Base-by-base conservation (phyloP, 352 stramenopile species). In the Pythium vanterpoolii region DNA sequence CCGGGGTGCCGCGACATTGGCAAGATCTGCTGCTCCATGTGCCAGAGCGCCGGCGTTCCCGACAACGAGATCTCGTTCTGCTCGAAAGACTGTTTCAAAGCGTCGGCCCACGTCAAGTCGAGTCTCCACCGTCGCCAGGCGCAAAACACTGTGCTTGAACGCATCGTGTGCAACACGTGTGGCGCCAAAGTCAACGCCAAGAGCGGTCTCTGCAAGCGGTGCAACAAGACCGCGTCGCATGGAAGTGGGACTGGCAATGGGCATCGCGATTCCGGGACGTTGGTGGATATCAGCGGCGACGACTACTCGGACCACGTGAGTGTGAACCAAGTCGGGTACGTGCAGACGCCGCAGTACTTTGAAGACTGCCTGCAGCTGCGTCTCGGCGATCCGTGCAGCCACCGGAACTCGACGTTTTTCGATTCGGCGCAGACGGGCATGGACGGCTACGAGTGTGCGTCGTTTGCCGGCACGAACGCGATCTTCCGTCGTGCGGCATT, bases 321-420 rank as follows among this genome's bases (percentile, higher is more conserved):
- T 16, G 57, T 74, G 58, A 79, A 79, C 51, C 56, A 64, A 14
- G 71, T 79, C 5, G 68, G 58, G n/a, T 79, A 74, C 38, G 68
- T 79, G 19, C 71, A 79, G 55, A 79, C 71, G n/a, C 71, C 71
- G 14, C 71, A 76, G 57, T 79, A 76, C 62, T 79, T 79, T 49
- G 64, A 65, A 24, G 68, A 76, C 44, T 74, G 64, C 50, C 50
- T 74, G 18, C 71, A 79, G 56, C 61, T 79, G 11, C 64, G 74
- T 47, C 76, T 79, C 31, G 71, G 71, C 27, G 71, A 79, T 49
- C 71, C 71, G n/a, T 58, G 74, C 34, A 68, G 71, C 47, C 71
- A 79, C 40, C 68, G 68, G 60, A 79, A 79, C 56, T 64, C 71
- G 1, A 79, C 68, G 19, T 79, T 79, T 46, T 79, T 74, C 56